A percentile compares a stretch with the other conserved stretches of the same genome.
These are phyloP conservation scores for Spencermartinsiella europaea DNA, from an alignment of 805 yeast species.

Conservation along the genomic window DNA sequence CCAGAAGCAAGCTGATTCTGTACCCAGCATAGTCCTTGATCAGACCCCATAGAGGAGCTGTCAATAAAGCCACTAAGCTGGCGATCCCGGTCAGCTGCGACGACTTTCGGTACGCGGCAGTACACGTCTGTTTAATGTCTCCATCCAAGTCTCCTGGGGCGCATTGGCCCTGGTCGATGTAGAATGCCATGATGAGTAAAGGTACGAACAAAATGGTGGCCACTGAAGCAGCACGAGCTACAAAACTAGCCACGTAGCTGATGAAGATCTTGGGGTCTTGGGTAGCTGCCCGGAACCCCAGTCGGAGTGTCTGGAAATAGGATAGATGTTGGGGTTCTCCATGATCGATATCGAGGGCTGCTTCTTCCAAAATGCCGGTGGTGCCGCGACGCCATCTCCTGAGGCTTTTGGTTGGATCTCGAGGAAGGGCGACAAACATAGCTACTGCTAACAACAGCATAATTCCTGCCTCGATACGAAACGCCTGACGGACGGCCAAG, in stretches of 20 bases:
- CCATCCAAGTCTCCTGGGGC: conserved; percentile 23
- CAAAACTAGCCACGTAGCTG: conserved; percentile 58
- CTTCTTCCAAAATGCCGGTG: conserved; percentile 27
- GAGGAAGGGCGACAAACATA: conserved; percentile 43
- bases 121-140: conserved; percentile 41
- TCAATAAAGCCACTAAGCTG: conserved; percentile 49
- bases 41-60: conserved; percentile 61
- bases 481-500: conserved; percentile 44
- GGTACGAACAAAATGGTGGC: conserved; percentile 58
- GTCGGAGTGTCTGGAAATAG: conserved; percentile 40
- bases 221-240: conserved; percentile 60
- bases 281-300: conserved; percentile 46
- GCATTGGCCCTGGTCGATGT: conserved; percentile 48
- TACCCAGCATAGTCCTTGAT: conserved; percentile 41
- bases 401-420: conserved; percentile 34
- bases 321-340: conserved; percentile 14
- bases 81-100: conserved; percentile 68
- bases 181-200: conserved; percentile 54
- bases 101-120: conserved; percentile 58
- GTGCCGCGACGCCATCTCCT: conserved; percentile 29
- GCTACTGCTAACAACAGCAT: conserved; percentile 38
- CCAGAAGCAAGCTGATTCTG: conserved; percentile 21
- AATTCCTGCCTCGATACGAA: conserved; percentile 42
- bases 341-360: conserved; percentile 25
- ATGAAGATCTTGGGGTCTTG: conserved; percentile 44